These are phyloP conservation scores for Cyclostephanos invisitatus DNA, from an alignment of 108 stramenopile species.

Conservation along the genomic window DNA sequence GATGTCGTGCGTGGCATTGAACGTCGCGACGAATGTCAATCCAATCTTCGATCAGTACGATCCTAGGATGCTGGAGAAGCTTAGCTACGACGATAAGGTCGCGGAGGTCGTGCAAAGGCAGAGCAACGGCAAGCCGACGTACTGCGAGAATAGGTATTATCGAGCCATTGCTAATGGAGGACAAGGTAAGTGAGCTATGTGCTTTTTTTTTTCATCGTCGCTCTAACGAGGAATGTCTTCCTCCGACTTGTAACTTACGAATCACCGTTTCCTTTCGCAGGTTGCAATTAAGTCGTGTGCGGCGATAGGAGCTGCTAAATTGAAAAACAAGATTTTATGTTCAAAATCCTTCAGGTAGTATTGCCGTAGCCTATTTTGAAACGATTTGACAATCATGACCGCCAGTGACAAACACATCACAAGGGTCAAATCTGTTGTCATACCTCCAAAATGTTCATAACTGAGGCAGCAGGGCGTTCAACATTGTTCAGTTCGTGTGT, in stretches of 20 bases:
- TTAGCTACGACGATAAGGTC: conserved; percentile 71
- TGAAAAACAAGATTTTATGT: no score
- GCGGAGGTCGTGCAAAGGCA: conserved; percentile 67
- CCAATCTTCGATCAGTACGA: conserved; percentile 85
- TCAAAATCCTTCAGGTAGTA: no score
- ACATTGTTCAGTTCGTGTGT: no score
- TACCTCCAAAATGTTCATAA: no score
- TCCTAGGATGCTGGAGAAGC: conserved; percentile 72
- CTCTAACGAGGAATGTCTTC: background rate
- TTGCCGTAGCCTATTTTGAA: no score
- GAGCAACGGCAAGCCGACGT: conserved; percentile 74
- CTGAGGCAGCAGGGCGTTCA: no score
- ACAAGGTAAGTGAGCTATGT: conserved; percentile 56
- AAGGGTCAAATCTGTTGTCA: no score
- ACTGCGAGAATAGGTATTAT: conserved; percentile 87
- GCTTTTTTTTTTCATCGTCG: no score
- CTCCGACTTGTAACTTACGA: background rate
- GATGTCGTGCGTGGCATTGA: conserved; percentile 67
- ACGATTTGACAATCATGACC: no score
- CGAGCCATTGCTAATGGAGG: conserved; percentile 85
- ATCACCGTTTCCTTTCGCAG: background rate
- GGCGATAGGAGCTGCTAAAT: background rate
- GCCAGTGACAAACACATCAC: no score
- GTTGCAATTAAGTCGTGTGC: conserved; percentile 9
- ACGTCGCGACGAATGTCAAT: conserved; percentile 57